phyloP scores from a whole-genome alignment of 2,329 filamentous ascomycete genomes.

The Fusarium verrucosum region DNA sequence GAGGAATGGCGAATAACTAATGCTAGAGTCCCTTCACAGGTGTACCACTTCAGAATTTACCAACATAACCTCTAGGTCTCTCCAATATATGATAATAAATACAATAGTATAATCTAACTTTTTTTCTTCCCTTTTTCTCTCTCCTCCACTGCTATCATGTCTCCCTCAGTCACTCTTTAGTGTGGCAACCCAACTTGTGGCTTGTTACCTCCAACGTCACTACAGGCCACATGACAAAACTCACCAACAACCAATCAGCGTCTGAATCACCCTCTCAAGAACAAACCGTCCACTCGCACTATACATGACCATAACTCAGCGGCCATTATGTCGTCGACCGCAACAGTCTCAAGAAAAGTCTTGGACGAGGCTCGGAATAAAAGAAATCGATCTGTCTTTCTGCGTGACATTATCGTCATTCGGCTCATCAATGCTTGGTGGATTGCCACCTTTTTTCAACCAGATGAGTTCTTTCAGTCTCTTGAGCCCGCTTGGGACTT shows the following conservation, averaged over 20 bases:
- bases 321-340: slow-evolving; percentile 25
- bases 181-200: neutral
- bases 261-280: slow-evolving; percentile 6
- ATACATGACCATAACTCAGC: neutral
- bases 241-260: slow-evolving; percentile 6
- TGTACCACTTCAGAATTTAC: neutral
- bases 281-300: no score
- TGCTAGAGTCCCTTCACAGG: neutral
- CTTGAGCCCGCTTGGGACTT: slow-evolving; percentile 93
- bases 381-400: slow-evolving; percentile 43
- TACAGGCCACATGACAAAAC: slow-evolving; percentile 7
- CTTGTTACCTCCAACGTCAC: neutral
- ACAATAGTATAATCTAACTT: neutral
- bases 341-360: slow-evolving; percentile 1
- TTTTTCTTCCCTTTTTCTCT: neutral
- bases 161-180: neutral
- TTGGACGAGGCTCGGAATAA: slow-evolving; percentile 35
- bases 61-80: neutral
- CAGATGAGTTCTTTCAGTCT: slow-evolving; percentile 96
- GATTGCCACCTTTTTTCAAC: slow-evolving; percentile 93
- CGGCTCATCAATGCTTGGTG: slow-evolving; percentile 82
- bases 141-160: no score
- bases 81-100: neutral
- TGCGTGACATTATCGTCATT: slow-evolving; percentile 65
- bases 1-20: neutral